Base-by-base conservation (phyloP, 352 stramenopile genomes). In the Globisporangium apiculatum region DNA sequence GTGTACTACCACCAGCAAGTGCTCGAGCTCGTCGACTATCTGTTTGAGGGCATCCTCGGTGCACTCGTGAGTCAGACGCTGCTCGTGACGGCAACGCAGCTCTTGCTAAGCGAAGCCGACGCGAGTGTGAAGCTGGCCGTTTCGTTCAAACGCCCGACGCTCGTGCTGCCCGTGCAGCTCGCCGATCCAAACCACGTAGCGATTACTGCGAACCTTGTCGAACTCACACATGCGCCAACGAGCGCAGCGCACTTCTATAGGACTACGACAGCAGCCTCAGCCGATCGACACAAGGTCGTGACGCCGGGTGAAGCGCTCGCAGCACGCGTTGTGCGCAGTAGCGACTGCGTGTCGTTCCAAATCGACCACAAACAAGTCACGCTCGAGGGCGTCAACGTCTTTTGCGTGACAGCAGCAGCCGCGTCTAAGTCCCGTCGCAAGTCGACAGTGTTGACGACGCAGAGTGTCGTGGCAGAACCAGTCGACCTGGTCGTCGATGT, bases 1-100 rank as follows among this genome's bases (percentile, higher is more conserved):
- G 83, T 94, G 14, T 94, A 94, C 55, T 90, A 87, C 49, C 84
- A 94, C 40, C 84, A 94, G n/a, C 84, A 94, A 52, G 63, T 94
- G 5, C 61, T 94, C 43, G 84, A 94, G 57, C 60, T 94, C 9
- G 74, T 80, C 9, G 84, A 94, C 55, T 94, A 91, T 49, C 57
- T 94, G 8, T 81, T 92, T 55, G 82, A 94, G 69, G 84, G 84
- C 10, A 76, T 94, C 40, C 62, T 92, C 41, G 84, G 84, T 31
- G 63, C 79, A 2, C 82, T 91, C 59, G 69, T 92, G 46, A 86
- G 68, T 35, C 70, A 90, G 37, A 92, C 82, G 7, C 53, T 91
- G 17, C 67, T 79, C 18, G n/a, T 7, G 14, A 88, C 66, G 35
- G 84, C 84, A 9, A 92, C 84, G 15, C 84, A 90, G 53, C 37